These are phyloP conservation scores for Teunomyces barrocoloradensis DNA, from an alignment of 805 yeast genomes.

Conservation along the genomic window DNA sequence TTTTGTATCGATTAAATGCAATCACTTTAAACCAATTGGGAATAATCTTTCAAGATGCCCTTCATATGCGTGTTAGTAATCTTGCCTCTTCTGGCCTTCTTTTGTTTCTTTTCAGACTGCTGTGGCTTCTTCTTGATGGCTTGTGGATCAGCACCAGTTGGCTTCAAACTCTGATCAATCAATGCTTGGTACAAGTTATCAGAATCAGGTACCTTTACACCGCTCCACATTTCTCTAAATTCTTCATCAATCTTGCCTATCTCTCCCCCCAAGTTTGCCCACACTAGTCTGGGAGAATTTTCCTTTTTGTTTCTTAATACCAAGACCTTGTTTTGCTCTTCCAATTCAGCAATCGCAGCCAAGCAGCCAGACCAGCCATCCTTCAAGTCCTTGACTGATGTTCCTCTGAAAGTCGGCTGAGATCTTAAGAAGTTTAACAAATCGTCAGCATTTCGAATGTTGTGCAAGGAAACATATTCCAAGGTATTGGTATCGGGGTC, in stretches of 20 bases:
- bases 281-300: conserved; percentile 84
- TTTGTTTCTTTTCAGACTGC: conserved; percentile 69
- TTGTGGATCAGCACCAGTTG: conserved; percentile 98
- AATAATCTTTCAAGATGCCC: conserved; percentile 88
- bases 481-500: conserved; percentile 61
- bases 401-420: conserved; percentile 86
- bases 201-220: conserved; percentile 74
- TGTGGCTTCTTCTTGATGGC: conserved; percentile 66
- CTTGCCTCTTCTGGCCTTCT: conserved; percentile 90
- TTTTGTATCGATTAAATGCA: not conserved
- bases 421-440: conserved; percentile 68
- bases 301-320: conserved; percentile 92
- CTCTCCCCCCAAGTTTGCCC: conserved; percentile 84
- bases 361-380: conserved; percentile 96
- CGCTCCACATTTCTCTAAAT: conserved; percentile 78
- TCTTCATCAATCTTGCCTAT: conserved; percentile 73
- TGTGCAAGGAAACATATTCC: conserved; percentile 86
- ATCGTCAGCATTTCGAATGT: conserved; percentile 78
- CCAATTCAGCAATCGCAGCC: conserved; percentile 74
- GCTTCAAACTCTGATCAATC: conserved; percentile 84
- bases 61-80: conserved; percentile 96
- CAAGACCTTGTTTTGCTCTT: conserved; percentile 69
- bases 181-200: conserved; percentile 78
- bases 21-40: conserved; percentile 30
- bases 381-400: conserved; percentile 72